These are phyloP conservation scores for Gossypioides kirkii DNA, from an alignment of 345 rosid genomes.

Conservation along the genomic window DNA sequence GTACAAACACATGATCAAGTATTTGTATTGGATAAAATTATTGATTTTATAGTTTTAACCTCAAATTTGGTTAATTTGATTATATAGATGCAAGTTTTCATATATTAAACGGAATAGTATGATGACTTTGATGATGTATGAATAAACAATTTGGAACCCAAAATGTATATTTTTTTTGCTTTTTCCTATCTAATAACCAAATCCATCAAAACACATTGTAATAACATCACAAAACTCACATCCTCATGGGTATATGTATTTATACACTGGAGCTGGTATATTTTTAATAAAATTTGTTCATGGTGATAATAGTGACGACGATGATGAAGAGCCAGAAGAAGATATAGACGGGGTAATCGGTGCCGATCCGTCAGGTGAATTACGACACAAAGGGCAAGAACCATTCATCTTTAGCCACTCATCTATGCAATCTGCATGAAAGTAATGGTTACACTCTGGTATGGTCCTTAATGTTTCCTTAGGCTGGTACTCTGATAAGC, in stretches of 20 bases:
- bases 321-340: not conserved
- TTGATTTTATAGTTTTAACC: no score
- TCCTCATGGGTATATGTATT: not conserved
- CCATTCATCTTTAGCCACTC: constrained; percentile 55
- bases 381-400: constrained; percentile 59
- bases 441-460: constrained; percentile 63
- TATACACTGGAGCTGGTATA: not conserved
- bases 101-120: not conserved
- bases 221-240: not conserved
- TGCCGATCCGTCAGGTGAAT: constrained; percentile 22
- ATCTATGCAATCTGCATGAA: constrained; percentile 51
- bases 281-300: not conserved
- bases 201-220: not conserved
- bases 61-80: not conserved
- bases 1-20: no score
- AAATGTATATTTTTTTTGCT: not conserved
- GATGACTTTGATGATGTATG: not conserved
- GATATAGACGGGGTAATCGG: not conserved
- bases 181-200: not conserved
- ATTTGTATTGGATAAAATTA: no score
- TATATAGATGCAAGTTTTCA: not conserved
- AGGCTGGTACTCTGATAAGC: constrained; percentile 49
- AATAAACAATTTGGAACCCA: not conserved
- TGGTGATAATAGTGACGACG: not conserved
- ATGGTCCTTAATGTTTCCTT: constrained; percentile 46